Evolutionary conservation across 352 stramenopile species (phyloP).

Genomic region (Phytophthora brassicae): DNA sequence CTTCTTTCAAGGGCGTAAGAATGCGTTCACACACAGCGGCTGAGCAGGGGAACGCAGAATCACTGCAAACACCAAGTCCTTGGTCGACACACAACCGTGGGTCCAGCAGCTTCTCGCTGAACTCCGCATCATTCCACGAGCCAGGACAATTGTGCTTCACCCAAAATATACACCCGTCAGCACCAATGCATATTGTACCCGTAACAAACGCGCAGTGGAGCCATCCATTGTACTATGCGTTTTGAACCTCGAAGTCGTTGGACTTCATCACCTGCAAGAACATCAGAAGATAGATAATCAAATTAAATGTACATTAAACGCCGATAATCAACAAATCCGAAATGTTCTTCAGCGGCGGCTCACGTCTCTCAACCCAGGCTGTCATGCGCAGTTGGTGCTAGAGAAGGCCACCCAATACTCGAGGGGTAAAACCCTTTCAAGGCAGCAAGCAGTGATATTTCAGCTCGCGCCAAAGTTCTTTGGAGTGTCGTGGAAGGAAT

Average conservation of each 20-base stretch:
- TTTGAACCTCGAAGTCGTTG: slow-evolving; percentile 2
- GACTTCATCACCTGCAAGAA: not conserved
- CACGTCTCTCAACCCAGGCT: not conserved
- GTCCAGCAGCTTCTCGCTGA: not conserved
- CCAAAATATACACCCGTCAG: slow-evolving; percentile 12
- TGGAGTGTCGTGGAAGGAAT: not conserved
- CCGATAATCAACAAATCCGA: not conserved
- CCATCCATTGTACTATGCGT: slow-evolving; percentile 1
- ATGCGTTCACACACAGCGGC: not conserved
- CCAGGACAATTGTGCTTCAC: slow-evolving; percentile 15
- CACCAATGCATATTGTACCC: slow-evolving; percentile 14
- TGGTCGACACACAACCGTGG: not conserved
- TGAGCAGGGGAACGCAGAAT: not conserved
- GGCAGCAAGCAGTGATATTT: not conserved
- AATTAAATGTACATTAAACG: not conserved
- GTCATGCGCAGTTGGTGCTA: not conserved
- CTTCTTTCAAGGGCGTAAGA: not conserved
- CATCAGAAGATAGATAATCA: not conserved
- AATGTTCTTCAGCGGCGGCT: not conserved
- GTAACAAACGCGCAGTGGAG: slow-evolving; percentile 8
- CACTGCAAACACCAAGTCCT: not conserved
- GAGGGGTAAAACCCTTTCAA: not conserved
- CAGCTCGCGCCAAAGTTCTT: not conserved
- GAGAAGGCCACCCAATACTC: not conserved
- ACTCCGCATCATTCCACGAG: slow-evolving; percentile 14